These are phyloP conservation scores for Aaosphaeria pasadenensis DNA, from an alignment of 2,329 filamentous ascomycete species.

Conservation along the genomic window DNA sequence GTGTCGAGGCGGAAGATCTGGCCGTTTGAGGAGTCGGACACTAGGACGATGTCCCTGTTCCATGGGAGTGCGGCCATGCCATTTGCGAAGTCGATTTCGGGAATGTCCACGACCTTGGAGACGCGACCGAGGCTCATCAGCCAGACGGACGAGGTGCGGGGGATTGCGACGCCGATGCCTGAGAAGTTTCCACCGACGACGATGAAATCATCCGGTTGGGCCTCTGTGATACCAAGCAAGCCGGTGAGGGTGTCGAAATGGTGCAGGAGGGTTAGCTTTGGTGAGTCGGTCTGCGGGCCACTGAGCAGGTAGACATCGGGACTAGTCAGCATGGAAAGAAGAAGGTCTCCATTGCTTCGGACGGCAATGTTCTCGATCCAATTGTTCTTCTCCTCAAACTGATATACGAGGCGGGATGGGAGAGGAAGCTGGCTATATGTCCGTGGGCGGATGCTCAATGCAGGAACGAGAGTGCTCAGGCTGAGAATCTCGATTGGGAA, in stretches of 20 bases:
- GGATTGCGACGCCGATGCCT: not conserved
- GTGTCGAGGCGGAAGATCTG: slow-evolving; percentile 13
- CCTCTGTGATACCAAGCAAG: slow-evolving; percentile 37
- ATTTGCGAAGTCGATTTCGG: slow-evolving; percentile 12
- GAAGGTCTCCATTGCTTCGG: slow-evolving; percentile 34
- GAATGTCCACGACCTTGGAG: slow-evolving; percentile 13
- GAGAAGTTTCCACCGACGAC: slow-evolving; percentile 19
- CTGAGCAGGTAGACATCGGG: slow-evolving; percentile 32
- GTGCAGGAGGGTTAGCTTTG: slow-evolving; percentile 19
- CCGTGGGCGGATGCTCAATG: too few relatives aligned
- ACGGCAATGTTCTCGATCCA: slow-evolving; percentile 40
- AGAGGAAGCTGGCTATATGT: not conserved
- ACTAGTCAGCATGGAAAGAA: slow-evolving; percentile 28
- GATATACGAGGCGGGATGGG: not conserved
- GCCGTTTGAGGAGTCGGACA: slow-evolving; percentile 21
- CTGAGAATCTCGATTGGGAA: too few relatives aligned
- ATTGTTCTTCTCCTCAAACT: not conserved
- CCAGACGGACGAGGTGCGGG: slow-evolving; percentile 14
- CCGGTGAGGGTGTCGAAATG: slow-evolving; percentile 8
- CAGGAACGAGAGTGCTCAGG: too few relatives aligned
- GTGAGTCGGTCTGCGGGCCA: slow-evolving; percentile 20
- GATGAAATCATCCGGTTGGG: slow-evolving; percentile 30
- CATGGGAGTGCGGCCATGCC: slow-evolving; percentile 13
- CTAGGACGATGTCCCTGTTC: slow-evolving; percentile 13
- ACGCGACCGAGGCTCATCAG: slow-evolving; percentile 3